phyloP scores from a whole-genome alignment of 805 yeast genomes.

The Starmerella cellae region DNA sequence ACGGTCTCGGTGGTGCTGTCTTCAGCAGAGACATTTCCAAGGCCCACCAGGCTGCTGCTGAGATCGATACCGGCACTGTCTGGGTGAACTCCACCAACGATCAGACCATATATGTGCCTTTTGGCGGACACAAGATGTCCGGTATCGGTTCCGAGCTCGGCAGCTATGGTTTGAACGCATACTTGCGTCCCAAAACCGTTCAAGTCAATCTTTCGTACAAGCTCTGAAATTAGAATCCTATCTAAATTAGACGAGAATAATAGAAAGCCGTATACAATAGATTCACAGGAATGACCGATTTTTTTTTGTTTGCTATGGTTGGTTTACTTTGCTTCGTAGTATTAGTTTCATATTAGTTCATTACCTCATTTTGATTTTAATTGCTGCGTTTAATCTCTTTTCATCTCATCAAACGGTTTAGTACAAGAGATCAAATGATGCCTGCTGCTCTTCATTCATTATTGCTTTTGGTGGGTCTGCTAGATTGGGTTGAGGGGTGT shows the following conservation, averaged over 20 bases:
- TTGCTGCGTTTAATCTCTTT: background rate
- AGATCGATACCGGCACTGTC: constrained; percentile 74
- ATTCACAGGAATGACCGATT: no score
- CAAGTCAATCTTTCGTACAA: constrained; percentile 26
- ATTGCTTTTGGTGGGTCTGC: background rate
- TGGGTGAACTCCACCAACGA: constrained; percentile 89
- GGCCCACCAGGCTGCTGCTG: constrained; percentile 61
- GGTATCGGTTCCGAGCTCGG: constrained; percentile 95
- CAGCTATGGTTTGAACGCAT: constrained; percentile 68
- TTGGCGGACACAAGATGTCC: constrained; percentile 83
- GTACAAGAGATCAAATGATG: constrained; percentile 1
- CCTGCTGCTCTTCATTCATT: constrained; percentile 2
- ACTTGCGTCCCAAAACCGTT: constrained; percentile 78
- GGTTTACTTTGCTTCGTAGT: no score
- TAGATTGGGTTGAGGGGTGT: background rate
- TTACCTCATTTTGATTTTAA: no score
- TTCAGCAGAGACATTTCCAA: constrained; percentile 65
- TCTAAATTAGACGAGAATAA: no score
- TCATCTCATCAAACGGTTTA: background rate
- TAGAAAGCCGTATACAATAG: no score
- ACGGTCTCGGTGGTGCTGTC: constrained; percentile 69
- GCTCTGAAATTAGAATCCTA: constrained; percentile 9
- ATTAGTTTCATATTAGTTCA: no score
- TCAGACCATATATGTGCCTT: constrained; percentile 76
- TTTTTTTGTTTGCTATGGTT: no score